phyloP scores from a whole-genome alignment of 23 red algal genomes.

The Chondrus crispus region DNA sequence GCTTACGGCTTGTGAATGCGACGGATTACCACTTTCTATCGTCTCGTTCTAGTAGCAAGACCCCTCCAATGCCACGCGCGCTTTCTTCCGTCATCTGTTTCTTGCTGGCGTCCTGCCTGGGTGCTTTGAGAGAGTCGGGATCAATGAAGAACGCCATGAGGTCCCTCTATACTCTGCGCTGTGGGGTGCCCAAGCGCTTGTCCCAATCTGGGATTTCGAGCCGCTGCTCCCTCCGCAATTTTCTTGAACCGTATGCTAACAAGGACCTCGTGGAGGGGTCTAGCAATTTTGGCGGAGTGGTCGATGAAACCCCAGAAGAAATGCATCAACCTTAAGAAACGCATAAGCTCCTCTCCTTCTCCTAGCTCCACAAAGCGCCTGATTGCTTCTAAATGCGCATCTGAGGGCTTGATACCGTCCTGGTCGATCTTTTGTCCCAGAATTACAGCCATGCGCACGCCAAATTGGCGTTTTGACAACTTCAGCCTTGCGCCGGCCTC shows the following conservation, averaged over 20 bases:
- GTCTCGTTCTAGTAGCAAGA: neutral
- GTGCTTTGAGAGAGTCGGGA: neutral
- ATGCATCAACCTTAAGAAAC: neutral
- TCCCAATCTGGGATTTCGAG: neutral
- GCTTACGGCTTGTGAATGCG: neutral
- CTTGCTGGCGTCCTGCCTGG: neutral
- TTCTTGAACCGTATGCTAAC: neutral
- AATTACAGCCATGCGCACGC: neutral
- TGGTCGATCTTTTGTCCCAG: neutral
- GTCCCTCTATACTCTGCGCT: neutral
- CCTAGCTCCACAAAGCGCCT: neutral
- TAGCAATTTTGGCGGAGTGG: neutral
- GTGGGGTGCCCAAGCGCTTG: neutral
- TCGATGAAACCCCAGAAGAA: neutral
- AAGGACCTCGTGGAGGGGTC: neutral
- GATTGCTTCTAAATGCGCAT: neutral
- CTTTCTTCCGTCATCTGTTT: neutral
- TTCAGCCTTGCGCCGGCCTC: neutral
- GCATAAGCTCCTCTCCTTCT: neutral
- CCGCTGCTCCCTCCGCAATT: neutral
- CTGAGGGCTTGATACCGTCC: neutral
- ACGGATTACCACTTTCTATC: neutral
- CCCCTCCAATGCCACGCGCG: neutral
- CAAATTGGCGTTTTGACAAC: conserved; percentile 4
- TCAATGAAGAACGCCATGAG: neutral